A percentile compares a stretch with the other conserved stretches of the same genome.
Conservation (phyloP, 1,284 basidiomycete species). For the Fistulinella staudtii region DNA sequence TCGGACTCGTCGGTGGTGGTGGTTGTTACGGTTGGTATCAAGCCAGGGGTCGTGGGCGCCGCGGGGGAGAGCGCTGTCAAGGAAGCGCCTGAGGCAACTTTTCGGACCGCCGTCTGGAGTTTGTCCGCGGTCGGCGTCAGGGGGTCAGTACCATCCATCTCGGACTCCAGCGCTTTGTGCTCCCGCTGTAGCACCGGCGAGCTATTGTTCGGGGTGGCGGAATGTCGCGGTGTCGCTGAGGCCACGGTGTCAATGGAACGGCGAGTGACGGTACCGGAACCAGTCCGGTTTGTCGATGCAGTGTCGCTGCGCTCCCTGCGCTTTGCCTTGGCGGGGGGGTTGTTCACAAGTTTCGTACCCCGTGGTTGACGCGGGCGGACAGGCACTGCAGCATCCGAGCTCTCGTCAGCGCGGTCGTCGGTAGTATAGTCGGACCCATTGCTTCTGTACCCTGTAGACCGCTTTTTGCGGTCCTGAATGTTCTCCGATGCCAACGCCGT, state of each 20-base stretch:
- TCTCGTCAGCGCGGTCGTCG: slow-evolving; percentile 33
- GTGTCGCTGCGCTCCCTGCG: slow-evolving; percentile 36
- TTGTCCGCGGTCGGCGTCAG: slow-evolving; percentile 24
- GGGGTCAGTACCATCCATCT: slow-evolving; percentile 24
- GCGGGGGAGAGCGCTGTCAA: slow-evolving; percentile 34
- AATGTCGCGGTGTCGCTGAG: slow-evolving; percentile 32
- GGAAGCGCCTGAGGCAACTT: slow-evolving; percentile 35
- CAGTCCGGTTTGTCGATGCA: slow-evolving; percentile 29
- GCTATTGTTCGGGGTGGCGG: slow-evolving; percentile 21
- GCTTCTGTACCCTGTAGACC: slow-evolving; percentile 23
- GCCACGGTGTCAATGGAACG: slow-evolving; percentile 23
- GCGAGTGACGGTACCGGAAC: slow-evolving; percentile 24
- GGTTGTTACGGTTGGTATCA: slow-evolving; percentile 40
- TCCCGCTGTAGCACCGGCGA: slow-evolving; percentile 32
- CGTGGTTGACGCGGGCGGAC: slow-evolving; percentile 25
- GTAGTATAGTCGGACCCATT: slow-evolving; percentile 29
- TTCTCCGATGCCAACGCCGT: slow-evolving; percentile 61
- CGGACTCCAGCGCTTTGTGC: slow-evolving; percentile 27
- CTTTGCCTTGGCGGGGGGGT: slow-evolving; percentile 29
- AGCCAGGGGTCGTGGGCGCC: slow-evolving; percentile 38
- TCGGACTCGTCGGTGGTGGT: slow-evolving; percentile 72
- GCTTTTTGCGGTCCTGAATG: slow-evolving; percentile 40
- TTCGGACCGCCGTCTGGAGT: slow-evolving; percentile 28
- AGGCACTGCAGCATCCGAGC: slow-evolving; percentile 30
- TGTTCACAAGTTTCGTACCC: slow-evolving; percentile 30